phyloP scores from a whole-genome alignment of 768 basidiomycete genomes.

The Sutorius australiensis region DNA sequence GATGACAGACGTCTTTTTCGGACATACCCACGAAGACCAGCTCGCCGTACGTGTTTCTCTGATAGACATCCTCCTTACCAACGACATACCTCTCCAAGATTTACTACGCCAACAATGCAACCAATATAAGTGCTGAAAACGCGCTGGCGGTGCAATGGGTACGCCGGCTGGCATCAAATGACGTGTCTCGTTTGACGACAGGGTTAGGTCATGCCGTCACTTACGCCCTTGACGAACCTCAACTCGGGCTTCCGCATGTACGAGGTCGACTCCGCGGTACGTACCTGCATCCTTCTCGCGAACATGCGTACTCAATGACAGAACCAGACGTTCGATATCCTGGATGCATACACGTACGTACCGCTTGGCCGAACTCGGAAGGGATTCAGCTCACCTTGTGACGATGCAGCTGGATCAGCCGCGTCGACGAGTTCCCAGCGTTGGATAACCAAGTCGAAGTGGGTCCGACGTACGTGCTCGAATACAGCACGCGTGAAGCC shows the following conservation, averaged over 20 bases:
- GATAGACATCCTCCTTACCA: background rate
- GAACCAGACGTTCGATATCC: slow-evolving; percentile 64
- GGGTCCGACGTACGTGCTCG: slow-evolving; percentile 56
- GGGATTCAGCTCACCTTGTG: background rate
- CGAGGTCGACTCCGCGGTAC: slow-evolving; percentile 36
- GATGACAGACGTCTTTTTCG: slow-evolving; percentile 58
- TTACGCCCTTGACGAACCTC: slow-evolving; percentile 63
- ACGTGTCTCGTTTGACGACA: background rate
- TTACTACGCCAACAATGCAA: slow-evolving; percentile 69
- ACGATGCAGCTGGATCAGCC: slow-evolving; percentile 53
- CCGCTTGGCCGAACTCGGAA: background rate
- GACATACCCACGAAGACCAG: slow-evolving; percentile 72
- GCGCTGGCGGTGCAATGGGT: slow-evolving; percentile 53
- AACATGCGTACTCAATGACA: background rate
- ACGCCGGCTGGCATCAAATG: background rate
- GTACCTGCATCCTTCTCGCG: background rate
- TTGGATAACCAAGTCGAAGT: slow-evolving; percentile 52
- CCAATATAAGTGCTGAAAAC: slow-evolving; percentile 48
- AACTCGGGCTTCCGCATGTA: slow-evolving; percentile 65
- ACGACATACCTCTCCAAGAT: slow-evolving; percentile 38
- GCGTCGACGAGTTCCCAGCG: slow-evolving; percentile 52
- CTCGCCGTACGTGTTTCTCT: slow-evolving; percentile 41
- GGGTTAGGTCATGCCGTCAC: slow-evolving; percentile 43
- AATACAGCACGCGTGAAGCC: slow-evolving; percentile 66
- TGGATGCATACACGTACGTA: slow-evolving; percentile 70